phyloP scores from a whole-genome alignment of 192 early-diverging fungal species.

The Phycomyces blakesleeanus region DNA sequence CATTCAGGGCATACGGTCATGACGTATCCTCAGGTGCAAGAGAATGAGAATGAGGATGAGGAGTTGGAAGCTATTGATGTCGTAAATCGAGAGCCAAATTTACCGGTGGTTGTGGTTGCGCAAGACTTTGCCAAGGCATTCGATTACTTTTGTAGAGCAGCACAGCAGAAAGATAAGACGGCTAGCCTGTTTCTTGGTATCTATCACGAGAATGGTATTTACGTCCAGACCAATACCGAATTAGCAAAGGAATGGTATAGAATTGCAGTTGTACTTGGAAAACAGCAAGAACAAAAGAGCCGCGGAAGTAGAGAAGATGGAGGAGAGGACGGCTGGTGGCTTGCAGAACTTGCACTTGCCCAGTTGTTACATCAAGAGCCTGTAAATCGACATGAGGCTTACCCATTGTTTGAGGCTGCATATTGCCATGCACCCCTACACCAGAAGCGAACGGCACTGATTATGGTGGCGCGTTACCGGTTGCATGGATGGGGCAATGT shows the following conservation, averaged over 20 bases:
- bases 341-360: constrained; percentile 27
- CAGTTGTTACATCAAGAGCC: constrained; percentile 21
- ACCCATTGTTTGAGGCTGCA: constrained; percentile 8
- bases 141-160: constrained; percentile 26
- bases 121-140: constrained; percentile 30
- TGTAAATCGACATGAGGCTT: constrained; percentile 21
- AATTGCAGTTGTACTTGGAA: constrained; percentile 10
- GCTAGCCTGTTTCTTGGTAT: constrained; percentile 20
- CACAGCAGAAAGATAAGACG: constrained; percentile 13
- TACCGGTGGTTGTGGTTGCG: constrained; percentile 5
- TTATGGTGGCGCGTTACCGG: constrained; percentile 28
- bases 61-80: too few species aligned
- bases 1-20: constrained; percentile 14
- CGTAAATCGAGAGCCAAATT: too few species aligned
- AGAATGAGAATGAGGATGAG: too few species aligned
- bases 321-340: constrained; percentile 17
- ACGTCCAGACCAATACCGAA: constrained; percentile 29
- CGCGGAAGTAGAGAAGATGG: neutral
- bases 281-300: too few species aligned
- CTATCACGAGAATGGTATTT: constrained; percentile 27
- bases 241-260: constrained; percentile 22
- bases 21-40: too few species aligned
- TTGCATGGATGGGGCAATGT: constrained; percentile 34
- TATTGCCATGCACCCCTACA: constrained; percentile 11
- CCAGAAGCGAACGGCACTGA: neutral